Conservation (phyloP, 1,284 basidiomycete genomes). For the Wolfiporia cocos region DNA sequence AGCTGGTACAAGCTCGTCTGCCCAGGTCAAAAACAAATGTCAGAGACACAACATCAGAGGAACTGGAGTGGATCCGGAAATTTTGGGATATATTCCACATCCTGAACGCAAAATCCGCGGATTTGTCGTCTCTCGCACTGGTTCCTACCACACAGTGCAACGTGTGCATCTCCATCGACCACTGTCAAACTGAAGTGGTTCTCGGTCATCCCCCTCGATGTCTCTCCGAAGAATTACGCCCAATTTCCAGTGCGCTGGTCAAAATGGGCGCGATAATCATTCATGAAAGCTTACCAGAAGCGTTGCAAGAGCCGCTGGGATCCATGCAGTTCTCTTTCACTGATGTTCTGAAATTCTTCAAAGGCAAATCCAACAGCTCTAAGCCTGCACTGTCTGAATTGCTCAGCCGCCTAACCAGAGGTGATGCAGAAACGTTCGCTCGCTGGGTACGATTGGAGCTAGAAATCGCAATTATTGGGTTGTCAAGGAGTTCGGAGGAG, state of each 20-base stretch:
- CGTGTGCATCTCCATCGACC: constrained; percentile 1
- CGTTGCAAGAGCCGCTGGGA: not conserved
- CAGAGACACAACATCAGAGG: not conserved
- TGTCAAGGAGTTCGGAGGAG: not conserved
- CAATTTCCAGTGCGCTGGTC: constrained; percentile 2
- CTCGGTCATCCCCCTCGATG: not conserved
- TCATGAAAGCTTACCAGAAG: not conserved
- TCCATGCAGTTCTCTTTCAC: constrained; percentile 1
- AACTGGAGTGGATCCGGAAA: not conserved
- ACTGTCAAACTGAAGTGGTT: not conserved
- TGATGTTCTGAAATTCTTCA: constrained; percentile 5
- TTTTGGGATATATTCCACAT: not conserved
- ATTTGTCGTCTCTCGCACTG: not conserved
- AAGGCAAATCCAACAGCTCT: not conserved
- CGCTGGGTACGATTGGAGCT: not conserved
- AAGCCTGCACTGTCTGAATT: not conserved
- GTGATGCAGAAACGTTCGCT: not conserved
- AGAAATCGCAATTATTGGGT: not conserved
- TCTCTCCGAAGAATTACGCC: too few relatives aligned
- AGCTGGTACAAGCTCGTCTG: not conserved
- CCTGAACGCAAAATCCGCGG: not conserved
- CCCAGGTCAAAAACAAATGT: not conserved
- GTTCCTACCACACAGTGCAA: not conserved
- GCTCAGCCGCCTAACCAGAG: not conserved
- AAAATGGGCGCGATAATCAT: constrained; percentile 6